phyloP scores from a whole-genome alignment of 164 flowering plant species.

The Chloranthus sessilifolius region DNA sequence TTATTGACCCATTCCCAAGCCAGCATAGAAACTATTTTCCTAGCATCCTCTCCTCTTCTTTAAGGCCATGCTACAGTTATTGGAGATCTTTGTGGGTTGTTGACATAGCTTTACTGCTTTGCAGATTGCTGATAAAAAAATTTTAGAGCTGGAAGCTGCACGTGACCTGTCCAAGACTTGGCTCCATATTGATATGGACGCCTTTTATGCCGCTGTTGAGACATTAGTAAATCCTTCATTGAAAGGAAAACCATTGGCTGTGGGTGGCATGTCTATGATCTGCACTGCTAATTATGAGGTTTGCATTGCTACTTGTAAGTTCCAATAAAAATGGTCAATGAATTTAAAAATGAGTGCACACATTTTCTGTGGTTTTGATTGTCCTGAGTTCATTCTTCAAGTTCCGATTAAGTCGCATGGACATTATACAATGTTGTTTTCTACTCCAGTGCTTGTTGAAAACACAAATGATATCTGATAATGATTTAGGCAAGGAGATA shows the following conservation, averaged over 20 bases:
- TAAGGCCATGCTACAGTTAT: too few species aligned
- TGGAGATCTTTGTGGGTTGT: not conserved
- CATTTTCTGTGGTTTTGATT: constrained; percentile 1
- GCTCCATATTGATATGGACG: constrained; percentile 99
- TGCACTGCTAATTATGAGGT: constrained; percentile 99
- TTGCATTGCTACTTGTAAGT: constrained; percentile 18
- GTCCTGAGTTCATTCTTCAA: too few species aligned
- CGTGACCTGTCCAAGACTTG: constrained; percentile 77
- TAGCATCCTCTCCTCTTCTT: too few species aligned
- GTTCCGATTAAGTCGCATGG: too few species aligned
- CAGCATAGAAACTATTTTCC: too few species aligned
- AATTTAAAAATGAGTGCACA: not conserved
- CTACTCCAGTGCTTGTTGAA: not conserved
- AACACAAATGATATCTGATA: not conserved
- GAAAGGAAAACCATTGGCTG: constrained; percentile 92
- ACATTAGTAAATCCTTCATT: constrained; percentile 72
- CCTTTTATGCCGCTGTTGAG: constrained; percentile 97
- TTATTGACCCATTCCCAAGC: too few species aligned
- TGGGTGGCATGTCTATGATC: constrained; percentile 96
- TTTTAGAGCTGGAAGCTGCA: constrained; percentile 69
- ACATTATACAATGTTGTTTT: not conserved
- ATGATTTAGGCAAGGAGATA: constrained; percentile 67
- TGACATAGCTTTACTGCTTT: not conserved
- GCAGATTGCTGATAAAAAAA: constrained; percentile 80
- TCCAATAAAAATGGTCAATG: not conserved